These are phyloP conservation scores for Poronia punctata DNA, from an alignment of 495 filamentous ascomycete species.

Conservation along the genomic window DNA sequence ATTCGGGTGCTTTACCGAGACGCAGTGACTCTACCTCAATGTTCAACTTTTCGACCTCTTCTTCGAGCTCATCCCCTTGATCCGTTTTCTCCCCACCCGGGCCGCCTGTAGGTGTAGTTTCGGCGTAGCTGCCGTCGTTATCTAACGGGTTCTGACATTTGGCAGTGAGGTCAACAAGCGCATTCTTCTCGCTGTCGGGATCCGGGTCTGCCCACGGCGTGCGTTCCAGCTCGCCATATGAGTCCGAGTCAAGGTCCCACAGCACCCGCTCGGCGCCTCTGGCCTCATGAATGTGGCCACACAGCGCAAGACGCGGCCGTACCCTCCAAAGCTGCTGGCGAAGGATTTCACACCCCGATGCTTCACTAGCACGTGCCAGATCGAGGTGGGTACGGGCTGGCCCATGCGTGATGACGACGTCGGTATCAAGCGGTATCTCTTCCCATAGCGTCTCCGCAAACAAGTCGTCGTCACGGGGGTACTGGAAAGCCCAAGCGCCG, in stretches of 20 bases:
- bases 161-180: constrained; percentile 35
- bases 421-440: constrained; percentile 58
- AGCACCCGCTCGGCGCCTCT: constrained; percentile 51
- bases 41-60: constrained; percentile 5
- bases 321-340: constrained; percentile 64
- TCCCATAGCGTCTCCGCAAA: constrained; percentile 45
- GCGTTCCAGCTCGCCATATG: constrained; percentile 19
- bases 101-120: constrained; percentile 1
- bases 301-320: constrained; percentile 76
- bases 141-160: constrained; percentile 28
- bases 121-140: constrained; percentile 19
- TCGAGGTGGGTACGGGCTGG: constrained; percentile 72
- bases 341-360: constrained; percentile 63
- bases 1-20: constrained; percentile 30
- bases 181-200: constrained; percentile 31
- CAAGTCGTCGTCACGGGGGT: constrained; percentile 34
- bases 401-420: constrained; percentile 84
- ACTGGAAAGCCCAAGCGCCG: constrained; percentile 70
- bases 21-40: constrained; percentile 25
- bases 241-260: constrained; percentile 51
- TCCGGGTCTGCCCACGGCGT: constrained; percentile 37
- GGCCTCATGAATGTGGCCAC: constrained; percentile 77
- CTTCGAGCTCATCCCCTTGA: neutral
- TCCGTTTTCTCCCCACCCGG: neutral
- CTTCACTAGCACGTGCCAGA: constrained; percentile 38